Base-by-base conservation (phyloP, 495 filamentous ascomycete species). In the Venustampulla echinocandica region DNA sequence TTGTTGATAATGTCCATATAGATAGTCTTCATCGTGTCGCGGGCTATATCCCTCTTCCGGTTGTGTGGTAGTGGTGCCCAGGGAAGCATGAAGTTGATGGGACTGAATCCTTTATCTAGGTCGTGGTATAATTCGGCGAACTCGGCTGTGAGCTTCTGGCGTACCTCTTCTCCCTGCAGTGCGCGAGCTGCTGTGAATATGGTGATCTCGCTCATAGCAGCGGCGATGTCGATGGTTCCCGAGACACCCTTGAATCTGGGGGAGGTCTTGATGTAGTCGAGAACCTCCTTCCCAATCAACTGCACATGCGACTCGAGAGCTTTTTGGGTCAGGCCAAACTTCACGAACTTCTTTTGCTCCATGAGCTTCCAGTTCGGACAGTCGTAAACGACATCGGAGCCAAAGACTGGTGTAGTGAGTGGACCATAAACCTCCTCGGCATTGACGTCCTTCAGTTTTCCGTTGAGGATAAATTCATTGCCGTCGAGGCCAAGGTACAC, bases 301-400 rank as follows among this genome's bases (percentile, higher is more conserved):
- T 79, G 81, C 1, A 89, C 85, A 53, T 90, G 87, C 19, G 76
- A 75, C 49, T 76, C 75, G 61, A 92, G 82, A 25, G 84, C 84
- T 46, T 81, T 70, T 28, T 77, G 77, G 21, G 84, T 86, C 40
- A 92, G 80, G 33, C 85, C 85, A 58, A 85, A 74, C 62, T 92
- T 90, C 75, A 90, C 80, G 62, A 92, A 89, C 82, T 79, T 85
- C 66, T 88, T 88, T 61, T 88, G 84, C 61, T 88, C 82, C 77
- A 88, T 87, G 42, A 88, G 69, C 62, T 90, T 89, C 37, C 83
- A 68, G 57, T 90, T 90, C 22, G 87, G 84, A 60, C 85, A 88
- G 64, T 92, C 86, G 59, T 90, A 92, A 14, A 90, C 83, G 15
- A 92, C 85, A 64, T 87, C 85, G 30, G 77, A 78, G 46, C 86